Evolutionary conservation across 1,139 yeast genomes (phyloP), one percentile per base, ranked within the genome.

Genomic region (Debaryomycetaceae sp.): DNA sequence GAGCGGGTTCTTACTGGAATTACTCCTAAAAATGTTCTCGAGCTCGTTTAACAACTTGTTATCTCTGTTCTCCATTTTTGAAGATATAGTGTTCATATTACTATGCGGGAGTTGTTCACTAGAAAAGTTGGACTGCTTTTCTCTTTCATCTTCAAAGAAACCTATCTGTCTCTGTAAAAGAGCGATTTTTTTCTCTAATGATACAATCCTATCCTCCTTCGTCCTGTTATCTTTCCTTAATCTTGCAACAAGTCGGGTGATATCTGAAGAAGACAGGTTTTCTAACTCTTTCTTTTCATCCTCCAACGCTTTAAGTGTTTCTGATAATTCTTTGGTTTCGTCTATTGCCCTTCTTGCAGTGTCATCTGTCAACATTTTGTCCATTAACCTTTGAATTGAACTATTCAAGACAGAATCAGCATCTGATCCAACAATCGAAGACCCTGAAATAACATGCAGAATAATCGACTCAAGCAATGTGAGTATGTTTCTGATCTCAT

Each of bases 371-470:
- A 57, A 49, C 42, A 66, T 45, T 31, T 66, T 48, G 40, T 68
- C 71, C 56, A 67, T 59, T 17, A 66, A 48, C 37, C 66, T 51
- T 41, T 66, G 72, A 11, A 68, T 58, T 1, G 71, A 55, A 35
- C 59, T 56, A 40, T 58, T 61, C 34, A 67, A 50, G 2, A 61
- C 60, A 8, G 65, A 48, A 9, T 51, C 55, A 1, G 65, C 46
- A 37, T 62, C 60, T 2, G 57, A 40, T 1, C 55, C 61, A n/a
- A 54, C 45, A 37, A 50, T 45, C 0, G 56, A 44, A 0, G 63
- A 53, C 37, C 60, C 65, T 1, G 61, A 51, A 19, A 61, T 49
- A 5, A 67, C 50, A 38, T 65, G 69, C 24, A 58, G 62, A 42
- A 67, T 48, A 4, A 68, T 59, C 1, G 63, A 54, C 17, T 68